Base-by-base conservation (phyloP, 768 basidiomycete genomes). In the Podaxis rugospora region DNA sequence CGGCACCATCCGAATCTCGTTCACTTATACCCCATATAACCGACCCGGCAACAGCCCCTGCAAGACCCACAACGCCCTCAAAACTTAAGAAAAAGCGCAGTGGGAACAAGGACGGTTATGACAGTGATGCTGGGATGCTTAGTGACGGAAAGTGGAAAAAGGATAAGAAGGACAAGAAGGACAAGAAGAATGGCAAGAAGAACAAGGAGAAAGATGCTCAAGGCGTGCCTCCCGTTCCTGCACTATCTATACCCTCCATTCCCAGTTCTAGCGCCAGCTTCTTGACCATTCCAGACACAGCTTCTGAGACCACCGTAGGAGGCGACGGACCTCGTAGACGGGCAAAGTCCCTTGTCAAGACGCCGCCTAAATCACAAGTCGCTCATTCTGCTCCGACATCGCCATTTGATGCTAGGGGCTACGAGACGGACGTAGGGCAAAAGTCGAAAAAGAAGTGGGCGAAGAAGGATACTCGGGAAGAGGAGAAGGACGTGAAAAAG, bases 51-150 rank as follows among this genome's bases (percentile, higher is more conserved):
- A 28, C 23, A 3, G 42, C 32, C 10, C 69, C 68, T 0, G 46
- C 66, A 21, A 64, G 67, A 16, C 71, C 75, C 28, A 55, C 70
- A 21, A 71, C 72, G 11, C 72, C 71, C 2, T 62, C 55, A 11
- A 83, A 80, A 62, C 65, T 79, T 42, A 78, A 72, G 67, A 83
- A 81, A 69, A 75, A 79, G 61, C 66, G 70, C 47, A 53, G 59
- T 16, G 66, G 44, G 9, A 68, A 64, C 7, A 71, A 64, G 18
- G 81, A 80, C 65, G 83, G 80, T 2, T 79, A 83, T 64, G 83
- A 84, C 50, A 82, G 80, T 62, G 83, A 84, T 61, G 80, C 77
- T 3, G 82, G 78, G 1, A 80, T 83, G 65, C 62, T 80, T 39
- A 83, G 80, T 54, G 82, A 83, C 47, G 67, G 28, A 18, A 66